Base-by-base conservation (phyloP, 345 rosid species). In the Alliaria petiolata region DNA sequence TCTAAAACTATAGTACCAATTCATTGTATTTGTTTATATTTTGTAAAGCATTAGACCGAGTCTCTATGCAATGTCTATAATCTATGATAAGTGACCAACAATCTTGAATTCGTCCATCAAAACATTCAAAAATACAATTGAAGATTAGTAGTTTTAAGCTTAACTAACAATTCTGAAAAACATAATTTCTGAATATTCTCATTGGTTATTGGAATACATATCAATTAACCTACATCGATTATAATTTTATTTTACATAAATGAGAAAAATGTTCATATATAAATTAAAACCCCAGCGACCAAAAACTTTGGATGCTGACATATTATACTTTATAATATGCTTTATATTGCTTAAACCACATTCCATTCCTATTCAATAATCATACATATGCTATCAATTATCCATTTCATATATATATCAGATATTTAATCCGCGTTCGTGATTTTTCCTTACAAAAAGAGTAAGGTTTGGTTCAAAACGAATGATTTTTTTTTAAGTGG, bases 1-100 rank as follows among this genome's bases (percentile, higher is more conserved):
- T 57, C 70, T 25, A 73, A 30, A 73, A 65, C 46, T 49, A 49
- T 50, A 40, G 42, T 61, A 38, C 42, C 33, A 58, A 45, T 47
- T 47, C 40, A 16, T 16, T 36, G 17, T 22, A 33, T 44, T 45
- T 45, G 14, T 54, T 15, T 54, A 31, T 31, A 3, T 42, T 35
- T 38, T 11, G 16, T 14, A 28, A 43, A 67, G 16, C 12, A 68
- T 33, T 45, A 6, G 56, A 59, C 40, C 65, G 36, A 15, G 35
- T 69, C 57, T 69, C 63, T 57, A 57, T 34, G 65, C 35, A 40
- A 28, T 52, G 40, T 51, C 5, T 64, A 13, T 60, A 47, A 47
- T 38, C 31, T 34, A 34, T 65, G 4, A 35, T 50, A 39, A 38
- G 49, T 38, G 22, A 50, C 4, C n/a, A 47, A 50, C n/a, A 36